Conservation (phyloP, 1,139 yeast genomes). For the Geotrichum macrosporum region DNA sequence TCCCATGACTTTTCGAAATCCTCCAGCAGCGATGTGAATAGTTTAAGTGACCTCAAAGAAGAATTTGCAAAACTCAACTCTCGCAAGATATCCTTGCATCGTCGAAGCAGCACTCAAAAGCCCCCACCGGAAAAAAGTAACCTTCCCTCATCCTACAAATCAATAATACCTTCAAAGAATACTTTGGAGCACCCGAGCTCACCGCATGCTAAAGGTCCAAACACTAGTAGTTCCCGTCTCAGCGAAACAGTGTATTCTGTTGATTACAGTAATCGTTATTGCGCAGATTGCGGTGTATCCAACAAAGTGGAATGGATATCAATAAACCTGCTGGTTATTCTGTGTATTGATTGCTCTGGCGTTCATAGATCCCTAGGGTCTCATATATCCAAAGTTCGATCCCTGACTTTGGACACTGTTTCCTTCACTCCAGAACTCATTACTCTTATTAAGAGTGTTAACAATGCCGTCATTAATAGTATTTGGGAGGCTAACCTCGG, state of each 20-base stretch:
- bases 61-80: conserved; percentile 18
- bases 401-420: conserved; percentile 67
- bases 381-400: conserved; percentile 69
- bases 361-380: conserved; percentile 73
- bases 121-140: conserved; percentile 1
- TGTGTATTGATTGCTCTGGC: conserved; percentile 80
- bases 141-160: conserved; percentile 1
- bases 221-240: conserved; percentile 14
- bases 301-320: conserved; percentile 82
- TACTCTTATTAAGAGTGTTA: conserved; percentile 54
- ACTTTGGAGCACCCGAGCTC: background rate
- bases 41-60: conserved; percentile 14
- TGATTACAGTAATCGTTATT: conserved; percentile 55
- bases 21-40: background rate
- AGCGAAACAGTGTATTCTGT: conserved; percentile 24
- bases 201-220: background rate
- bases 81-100: conserved; percentile 17
- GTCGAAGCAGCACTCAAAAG: conserved; percentile 16
- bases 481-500: conserved; percentile 50
- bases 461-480: conserved; percentile 60
- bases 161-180: conserved; percentile 2
- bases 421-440: conserved; percentile 64
- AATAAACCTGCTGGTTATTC: conserved; percentile 61
- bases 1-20: background rate
- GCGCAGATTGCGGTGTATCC: conserved; percentile 76